Base-by-base conservation (phyloP, 345 rosid species). In the Arabis alpina region DNA sequence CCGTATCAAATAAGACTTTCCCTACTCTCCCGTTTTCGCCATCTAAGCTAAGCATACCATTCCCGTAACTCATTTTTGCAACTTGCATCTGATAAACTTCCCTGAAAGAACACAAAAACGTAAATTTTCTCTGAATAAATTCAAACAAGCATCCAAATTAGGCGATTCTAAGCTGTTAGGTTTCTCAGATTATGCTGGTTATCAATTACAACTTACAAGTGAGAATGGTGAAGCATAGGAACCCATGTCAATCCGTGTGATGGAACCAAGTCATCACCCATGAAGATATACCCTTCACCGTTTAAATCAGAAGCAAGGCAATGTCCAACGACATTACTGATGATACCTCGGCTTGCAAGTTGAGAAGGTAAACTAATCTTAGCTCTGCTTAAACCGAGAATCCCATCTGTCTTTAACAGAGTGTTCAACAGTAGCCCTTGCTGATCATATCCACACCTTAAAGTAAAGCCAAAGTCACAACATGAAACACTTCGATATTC, bases 381-480 rank as follows among this genome's bases (percentile, higher is more conserved):
- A 54, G 94, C 88, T 72, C 84, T 86, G 81, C 91, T 91, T 69
- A 93, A 76, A 60, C 98, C 98, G 13, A 93, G 87, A 56, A 93
- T 89, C 54, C 98, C 97, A 44, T 93, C 96, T 10, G 98, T 89
- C 84, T 81, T 84, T 45, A 79, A 77, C 73, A 93, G 80, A 66
- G 91, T 80, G 67, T 84, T 81, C 44, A 93, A 81, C 44, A 93
- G 86, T 61, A 78, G 53, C 9, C 96, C 97, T 89, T 86, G 98
- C 76, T 93, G 98, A 82, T 93, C 96, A 81, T 91, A 93, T 55
- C 89, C 98, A 63, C 98, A 93, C 83, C 98, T 93, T 68, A 39
- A 68, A 58, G 8, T 73, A 72, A 70, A 61, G 59, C 64, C 4
- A 42, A 56, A 73, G 25, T 24, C 11, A 40, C 5, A 72, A 42